Conservation (phyloP, 345 rosid species). For the Carallia brachiata region DNA sequence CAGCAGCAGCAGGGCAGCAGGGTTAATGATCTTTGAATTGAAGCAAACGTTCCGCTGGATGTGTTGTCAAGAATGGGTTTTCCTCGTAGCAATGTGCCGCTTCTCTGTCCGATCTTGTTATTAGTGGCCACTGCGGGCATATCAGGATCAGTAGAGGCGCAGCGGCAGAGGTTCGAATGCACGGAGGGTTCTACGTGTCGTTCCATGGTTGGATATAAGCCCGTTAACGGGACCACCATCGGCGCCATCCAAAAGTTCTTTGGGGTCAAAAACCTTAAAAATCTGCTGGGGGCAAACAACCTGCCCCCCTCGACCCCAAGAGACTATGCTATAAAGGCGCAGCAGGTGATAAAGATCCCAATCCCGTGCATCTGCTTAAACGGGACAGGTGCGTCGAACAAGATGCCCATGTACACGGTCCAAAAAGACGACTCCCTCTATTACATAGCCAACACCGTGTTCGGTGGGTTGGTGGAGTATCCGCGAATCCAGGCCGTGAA, state of each 20-base stretch:
- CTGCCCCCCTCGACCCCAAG: conserved; percentile 37
- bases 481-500: conserved; percentile 38
- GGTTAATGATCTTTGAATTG: too few relatives aligned
- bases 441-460: conserved; percentile 39
- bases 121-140: background rate
- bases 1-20: too few relatives aligned
- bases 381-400: conserved; percentile 49
- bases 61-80: too few relatives aligned
- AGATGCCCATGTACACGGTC: conserved; percentile 45
- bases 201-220: conserved; percentile 50
- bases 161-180: conserved; percentile 42
- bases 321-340: conserved; percentile 25
- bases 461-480: conserved; percentile 24
- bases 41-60: too few relatives aligned
- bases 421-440: conserved; percentile 34
- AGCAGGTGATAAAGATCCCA: conserved; percentile 33
- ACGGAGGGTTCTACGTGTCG: conserved; percentile 28
- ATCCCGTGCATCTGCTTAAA: conserved; percentile 60
- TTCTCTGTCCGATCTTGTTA: background rate
- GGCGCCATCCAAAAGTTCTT: conserved; percentile 45
- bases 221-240: conserved; percentile 48
- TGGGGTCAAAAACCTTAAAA: conserved; percentile 33
- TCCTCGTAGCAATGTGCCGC: too few relatives aligned
- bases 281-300: conserved; percentile 58
- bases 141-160: background rate